Conservation (phyloP, 164 flowering plant genomes). For the Vitis rotundifolia region DNA sequence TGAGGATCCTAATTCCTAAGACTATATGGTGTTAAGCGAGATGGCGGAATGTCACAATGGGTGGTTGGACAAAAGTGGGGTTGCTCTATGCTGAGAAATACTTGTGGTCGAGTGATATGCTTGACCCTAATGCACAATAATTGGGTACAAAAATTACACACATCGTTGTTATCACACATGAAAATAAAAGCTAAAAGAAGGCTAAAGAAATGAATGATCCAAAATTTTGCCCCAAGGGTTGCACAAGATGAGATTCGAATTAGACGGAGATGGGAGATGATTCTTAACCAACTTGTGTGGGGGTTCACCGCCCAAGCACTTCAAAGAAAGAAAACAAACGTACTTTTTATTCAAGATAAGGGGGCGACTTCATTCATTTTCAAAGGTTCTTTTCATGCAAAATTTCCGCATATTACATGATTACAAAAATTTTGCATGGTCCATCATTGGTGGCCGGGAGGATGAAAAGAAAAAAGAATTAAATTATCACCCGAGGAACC, state of each 20-base stretch:
- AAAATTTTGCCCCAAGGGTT: not conserved
- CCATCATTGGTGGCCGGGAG: too few species aligned
- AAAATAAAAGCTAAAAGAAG: not conserved
- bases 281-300: conserved; percentile 16
- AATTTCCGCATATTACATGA: not conserved
- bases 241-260: not conserved
- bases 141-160: not conserved
- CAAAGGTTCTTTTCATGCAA: not conserved
- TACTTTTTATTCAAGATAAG: conserved; percentile 12
- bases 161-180: conserved; percentile 5
- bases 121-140: not conserved
- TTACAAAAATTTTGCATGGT: too few species aligned
- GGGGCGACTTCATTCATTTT: conserved; percentile 1
- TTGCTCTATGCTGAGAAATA: not conserved
- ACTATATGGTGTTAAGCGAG: too few species aligned
- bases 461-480: not conserved
- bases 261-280: not conserved
- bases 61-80: too few species aligned
- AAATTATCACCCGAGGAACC: too few species aligned
- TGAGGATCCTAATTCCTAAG: too few species aligned
- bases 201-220: conserved; percentile 6
- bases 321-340: conserved; percentile 10
- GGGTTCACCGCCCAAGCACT: not conserved
- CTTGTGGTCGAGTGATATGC: not conserved
- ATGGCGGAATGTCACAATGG: too few species aligned